Evolutionary conservation across 2,329 filamentous ascomycete genomes (phyloP), one percentile per base, ranked within the genome.

Genomic region (Beauveria bassiana): DNA sequence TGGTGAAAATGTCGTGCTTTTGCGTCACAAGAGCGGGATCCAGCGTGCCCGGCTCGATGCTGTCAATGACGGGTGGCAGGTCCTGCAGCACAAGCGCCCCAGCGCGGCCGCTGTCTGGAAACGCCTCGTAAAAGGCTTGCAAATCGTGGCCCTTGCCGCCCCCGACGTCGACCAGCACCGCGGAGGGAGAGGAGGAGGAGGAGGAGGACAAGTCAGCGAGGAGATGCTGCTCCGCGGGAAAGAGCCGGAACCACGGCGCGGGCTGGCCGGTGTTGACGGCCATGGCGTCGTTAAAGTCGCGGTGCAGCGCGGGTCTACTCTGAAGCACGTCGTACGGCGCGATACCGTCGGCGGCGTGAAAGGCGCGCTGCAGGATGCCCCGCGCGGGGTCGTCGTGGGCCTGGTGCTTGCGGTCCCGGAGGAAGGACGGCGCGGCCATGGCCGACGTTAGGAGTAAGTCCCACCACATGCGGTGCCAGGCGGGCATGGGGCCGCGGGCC

Each of bases 1-100:
- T 65, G 1, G 66, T 68, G 55, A 71, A 71, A 54, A 68, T 76
- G 57, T 77, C 73, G 43, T 77, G 72, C 1, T 66, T 57, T 68
- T 72, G 72, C 2, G 26, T 59, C 50, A 72, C 68, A 6, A 72
- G 67, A 8, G 51, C 59, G 0, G 67, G 59, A 9, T 65, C 55
- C 20, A 73, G 42, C 24, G 24, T n/a, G 16, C 16, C 53, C 0
- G 67, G 40, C 7, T 65, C 58, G 12, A 72, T 68, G 45, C 40
- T 53, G 16, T 62, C 64, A 24, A 66, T 65, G 3, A 70, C 68
- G 0, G 64, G 26, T 0, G 64, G 65, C 3, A 69, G 49, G 53
- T 73, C 71, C 54, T 73, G 69, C 2, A 72, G 64, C n/a, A 72
- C 54, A 1, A 72, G 64, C 31, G 49, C 12, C 12, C 34, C 34